These are phyloP conservation scores for Zopfochytrium polystomum DNA, from an alignment of 371 early-diverging fungal genomes.

Conservation along the genomic window DNA sequence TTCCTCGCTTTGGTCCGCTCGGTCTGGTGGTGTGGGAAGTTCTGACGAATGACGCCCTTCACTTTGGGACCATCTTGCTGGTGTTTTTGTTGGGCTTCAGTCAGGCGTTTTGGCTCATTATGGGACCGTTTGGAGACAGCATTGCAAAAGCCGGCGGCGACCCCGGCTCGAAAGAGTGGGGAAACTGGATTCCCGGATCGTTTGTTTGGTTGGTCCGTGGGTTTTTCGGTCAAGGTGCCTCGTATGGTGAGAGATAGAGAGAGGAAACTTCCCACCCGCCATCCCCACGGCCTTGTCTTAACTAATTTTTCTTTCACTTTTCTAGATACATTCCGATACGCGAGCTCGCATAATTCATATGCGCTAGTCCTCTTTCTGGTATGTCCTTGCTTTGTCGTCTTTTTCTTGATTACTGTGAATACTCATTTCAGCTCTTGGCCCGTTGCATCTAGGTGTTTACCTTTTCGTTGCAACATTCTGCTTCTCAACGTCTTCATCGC, in stretches of 20 bases:
- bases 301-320: background rate
- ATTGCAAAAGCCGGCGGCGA: background rate
- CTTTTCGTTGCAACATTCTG: constrained; percentile 19
- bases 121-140: constrained; percentile 11
- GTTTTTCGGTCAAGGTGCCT: constrained; percentile 15
- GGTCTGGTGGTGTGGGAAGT: constrained; percentile 3
- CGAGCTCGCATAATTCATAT: background rate
- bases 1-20: constrained; percentile 16
- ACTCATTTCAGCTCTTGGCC: no score
- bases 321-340: constrained; percentile 14
- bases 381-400: background rate
- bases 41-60: constrained; percentile 4
- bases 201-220: constrained; percentile 16
- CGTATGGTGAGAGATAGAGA: constrained; percentile 11
- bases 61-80: background rate
- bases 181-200: constrained; percentile 10
- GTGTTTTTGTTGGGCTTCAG: constrained; percentile 13
- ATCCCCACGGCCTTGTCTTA: background rate
- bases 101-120: constrained; percentile 9
- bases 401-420: no score
- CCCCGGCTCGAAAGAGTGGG: constrained; percentile 3
- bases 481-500: constrained; percentile 32
- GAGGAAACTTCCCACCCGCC: background rate
- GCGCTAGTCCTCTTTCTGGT: constrained; percentile 22
- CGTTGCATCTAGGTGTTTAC: constrained; percentile 10